Conservation (phyloP, 2,329 filamentous ascomycete species). For the Tolypocladium album region DNA sequence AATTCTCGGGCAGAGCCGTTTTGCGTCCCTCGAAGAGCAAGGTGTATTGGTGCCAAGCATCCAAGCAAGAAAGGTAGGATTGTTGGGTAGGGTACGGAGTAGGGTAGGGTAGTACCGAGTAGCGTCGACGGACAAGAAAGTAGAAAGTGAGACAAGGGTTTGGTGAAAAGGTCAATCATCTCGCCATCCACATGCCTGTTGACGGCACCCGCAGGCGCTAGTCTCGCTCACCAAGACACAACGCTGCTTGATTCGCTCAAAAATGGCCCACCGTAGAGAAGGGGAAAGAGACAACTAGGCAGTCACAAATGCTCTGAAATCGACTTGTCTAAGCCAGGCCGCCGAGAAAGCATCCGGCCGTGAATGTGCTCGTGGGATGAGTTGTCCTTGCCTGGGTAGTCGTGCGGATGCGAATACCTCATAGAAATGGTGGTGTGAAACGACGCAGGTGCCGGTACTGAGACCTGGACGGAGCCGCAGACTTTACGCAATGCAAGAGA, state of each 20-base stretch:
- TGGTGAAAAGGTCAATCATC: not conserved
- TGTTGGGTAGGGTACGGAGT: not conserved
- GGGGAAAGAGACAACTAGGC: slow-evolving; percentile 1
- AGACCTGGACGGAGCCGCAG: not conserved
- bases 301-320: not conserved
- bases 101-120: not conserved
- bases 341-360: not conserved
- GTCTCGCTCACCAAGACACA: not conserved
- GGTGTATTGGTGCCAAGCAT: no score
- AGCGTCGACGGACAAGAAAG: not conserved
- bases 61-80: no score
- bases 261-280: no score
- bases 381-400: not conserved
- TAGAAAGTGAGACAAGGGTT: not conserved
- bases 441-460: not conserved
- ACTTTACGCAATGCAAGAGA: not conserved
- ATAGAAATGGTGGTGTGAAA: not conserved
- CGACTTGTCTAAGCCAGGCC: not conserved
- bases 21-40: not conserved
- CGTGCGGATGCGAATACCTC: no score
- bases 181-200: not conserved
- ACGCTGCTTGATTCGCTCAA: not conserved
- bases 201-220: not conserved
- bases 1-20: not conserved
- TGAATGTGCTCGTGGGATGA: not conserved